Base-by-base conservation (phyloP, 306 rosid genomes). In the Citrullus colocynthis region DNA sequence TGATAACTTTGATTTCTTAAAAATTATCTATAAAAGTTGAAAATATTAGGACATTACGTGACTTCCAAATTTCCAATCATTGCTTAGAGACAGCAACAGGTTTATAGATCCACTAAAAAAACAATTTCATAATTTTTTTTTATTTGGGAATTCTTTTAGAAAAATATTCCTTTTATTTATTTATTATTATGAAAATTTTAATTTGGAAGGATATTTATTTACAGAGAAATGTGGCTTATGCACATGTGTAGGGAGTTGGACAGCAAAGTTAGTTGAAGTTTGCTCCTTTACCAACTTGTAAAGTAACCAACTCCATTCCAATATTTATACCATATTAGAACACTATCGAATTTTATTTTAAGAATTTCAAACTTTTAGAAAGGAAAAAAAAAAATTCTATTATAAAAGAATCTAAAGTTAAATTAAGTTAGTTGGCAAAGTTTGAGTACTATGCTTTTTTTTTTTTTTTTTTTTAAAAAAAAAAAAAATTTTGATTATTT, bases 281-380 rank as follows among this genome's bases (percentile, higher is more conserved):
- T 83, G 80, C 36, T 83, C 65, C 39, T 77, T 80, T 21, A 83
- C 80, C 85, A 34, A 80, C 76, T 70, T 58, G 57, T 70, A 70
- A 70, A 70, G 75, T 70, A 45, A 70, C 75, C 17, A 66, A 66
- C 17, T 30, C 52, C 52, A 66, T 66, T 6, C 74, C 52, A 66
- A 39, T 18, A 18, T 66, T 65, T n/a, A n/a, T 66, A 37, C 52
- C 54, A 18, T 66, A 41, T 66, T 39, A 32, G 2, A 66, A 20
- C 16, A 64, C 17, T 39, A 4, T 9, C 74, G 9, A 66, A 9
- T n/a, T 64, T 4, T 64, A 9, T 36, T 17, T 36, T 9, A 0
- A 36, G 17, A 36, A 54, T 0, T 13, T 63, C 49, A 51, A 42
- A 7, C 2, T 12, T 28, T 12, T 28, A 13, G 0, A 30, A 61